Evolutionary conservation across 2,329 filamentous ascomycete genomes (phyloP).

Genomic region (Penicillium frequentans): DNA sequence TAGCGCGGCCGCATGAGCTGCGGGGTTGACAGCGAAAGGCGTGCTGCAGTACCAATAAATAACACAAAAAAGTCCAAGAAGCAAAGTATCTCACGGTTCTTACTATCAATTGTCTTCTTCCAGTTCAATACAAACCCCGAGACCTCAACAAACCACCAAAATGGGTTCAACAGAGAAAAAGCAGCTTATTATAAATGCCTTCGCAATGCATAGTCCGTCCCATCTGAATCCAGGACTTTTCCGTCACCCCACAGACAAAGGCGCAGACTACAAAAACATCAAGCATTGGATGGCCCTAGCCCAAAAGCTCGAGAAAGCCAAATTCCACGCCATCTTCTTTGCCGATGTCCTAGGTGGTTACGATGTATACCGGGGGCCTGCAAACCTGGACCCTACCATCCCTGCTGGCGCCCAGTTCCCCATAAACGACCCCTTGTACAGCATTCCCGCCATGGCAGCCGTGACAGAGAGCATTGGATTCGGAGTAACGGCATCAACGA

Average conservation of each 20-base stretch:
- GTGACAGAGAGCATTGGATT: slow-evolving; percentile 50
- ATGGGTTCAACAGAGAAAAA: slow-evolving; percentile 27
- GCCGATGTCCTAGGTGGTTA: slow-evolving; percentile 52
- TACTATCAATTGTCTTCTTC: background rate
- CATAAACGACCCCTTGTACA: slow-evolving; percentile 44
- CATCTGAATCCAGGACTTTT: slow-evolving; percentile 48
- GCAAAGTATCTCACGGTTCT: background rate
- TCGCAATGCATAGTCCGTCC: slow-evolving; percentile 49
- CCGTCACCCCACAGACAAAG: slow-evolving; percentile 37
- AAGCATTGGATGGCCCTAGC: slow-evolving; percentile 51
- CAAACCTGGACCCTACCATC: slow-evolving; percentile 40
- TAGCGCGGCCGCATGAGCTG: slow-evolving; percentile 1
- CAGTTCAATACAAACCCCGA: background rate
- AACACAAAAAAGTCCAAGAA: background rate
- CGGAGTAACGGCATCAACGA: slow-evolving; percentile 56
- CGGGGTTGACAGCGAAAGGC: slow-evolving; percentile 9
- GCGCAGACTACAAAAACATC: slow-evolving; percentile 42
- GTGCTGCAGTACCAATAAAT: slow-evolving; percentile 13
- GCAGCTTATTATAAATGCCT: slow-evolving; percentile 49
- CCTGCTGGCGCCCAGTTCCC: slow-evolving; percentile 45
- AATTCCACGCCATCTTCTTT: slow-evolving; percentile 54
- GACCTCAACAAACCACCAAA: background rate
- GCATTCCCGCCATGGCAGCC: slow-evolving; percentile 49
- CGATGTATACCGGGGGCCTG: slow-evolving; percentile 47
- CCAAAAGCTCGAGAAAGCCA: slow-evolving; percentile 48